Percentiles rank a stretch among this genome's conserved stretches.
These are phyloP conservation scores for Bipolaris zeicola DNA, from an alignment of 2,329 filamentous ascomycete genomes.

Conservation along the genomic window DNA sequence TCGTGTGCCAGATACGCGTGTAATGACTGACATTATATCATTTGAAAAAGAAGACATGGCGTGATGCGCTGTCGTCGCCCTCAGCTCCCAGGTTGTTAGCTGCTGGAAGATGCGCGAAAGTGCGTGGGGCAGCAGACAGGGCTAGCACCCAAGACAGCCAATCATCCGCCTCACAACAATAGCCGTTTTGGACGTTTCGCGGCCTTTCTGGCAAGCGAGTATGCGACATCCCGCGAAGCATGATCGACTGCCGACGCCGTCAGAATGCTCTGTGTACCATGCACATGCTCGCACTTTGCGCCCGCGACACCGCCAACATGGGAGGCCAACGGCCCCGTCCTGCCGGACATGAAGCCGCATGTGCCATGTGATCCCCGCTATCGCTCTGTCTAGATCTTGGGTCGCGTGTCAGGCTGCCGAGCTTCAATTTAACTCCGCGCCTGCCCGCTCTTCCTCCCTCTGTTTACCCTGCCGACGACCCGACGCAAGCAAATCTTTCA, in stretches of 20 bases:
- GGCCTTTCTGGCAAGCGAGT: constrained; percentile 18
- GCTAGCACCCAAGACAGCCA: constrained; percentile 3
- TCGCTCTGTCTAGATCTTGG: constrained; percentile 18
- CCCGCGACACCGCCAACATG: constrained; percentile 3
- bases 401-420: constrained; percentile 20
- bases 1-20: background rate
- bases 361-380: constrained; percentile 20
- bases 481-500: constrained; percentile 3
- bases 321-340: background rate
- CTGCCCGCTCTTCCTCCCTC: constrained; percentile 18
- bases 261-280: background rate
- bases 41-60: background rate
- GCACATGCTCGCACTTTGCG: background rate
- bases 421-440: constrained; percentile 20
- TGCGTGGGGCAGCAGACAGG: constrained; percentile 8
- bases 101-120: constrained; percentile 15
- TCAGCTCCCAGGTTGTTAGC: constrained; percentile 1
- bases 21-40: background rate
- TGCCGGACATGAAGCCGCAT: constrained; percentile 5
- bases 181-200: constrained; percentile 15
- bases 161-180: constrained; percentile 6
- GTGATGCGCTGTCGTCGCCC: constrained; percentile 6
- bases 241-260: constrained; percentile 4
- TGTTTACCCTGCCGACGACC: constrained; percentile 9
- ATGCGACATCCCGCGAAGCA: constrained; percentile 12